Percentiles rank a stretch among this genome's conserved stretches.
phyloP scores from a whole-genome alignment of 176 grass and related monocot genomes.

The Oryza nivara region DNA sequence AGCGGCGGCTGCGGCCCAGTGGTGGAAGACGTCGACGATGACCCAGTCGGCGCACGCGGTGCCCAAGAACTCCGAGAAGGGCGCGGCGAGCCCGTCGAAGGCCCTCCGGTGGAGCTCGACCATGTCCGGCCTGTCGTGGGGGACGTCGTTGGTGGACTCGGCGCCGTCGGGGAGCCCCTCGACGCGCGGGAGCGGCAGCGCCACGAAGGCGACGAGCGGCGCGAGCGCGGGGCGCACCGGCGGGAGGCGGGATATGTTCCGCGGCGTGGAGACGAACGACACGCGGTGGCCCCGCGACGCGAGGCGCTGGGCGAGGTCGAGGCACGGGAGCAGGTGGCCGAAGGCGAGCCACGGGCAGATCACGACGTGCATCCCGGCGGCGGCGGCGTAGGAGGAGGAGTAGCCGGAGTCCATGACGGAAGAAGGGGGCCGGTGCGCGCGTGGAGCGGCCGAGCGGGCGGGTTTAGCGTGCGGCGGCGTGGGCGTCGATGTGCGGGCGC shows the following conservation, averaged over 20 bases:
- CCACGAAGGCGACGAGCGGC: slow-evolving; percentile 30
- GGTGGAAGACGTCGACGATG: slow-evolving; percentile 31
- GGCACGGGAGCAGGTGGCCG: slow-evolving; percentile 43
- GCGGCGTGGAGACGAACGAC: slow-evolving; percentile 47
- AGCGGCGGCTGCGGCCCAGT: slow-evolving; percentile 43
- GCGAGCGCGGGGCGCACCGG: background rate
- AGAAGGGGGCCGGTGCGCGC: too few relatives aligned
- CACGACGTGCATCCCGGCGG: slow-evolving; percentile 13
- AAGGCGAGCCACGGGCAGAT: slow-evolving; percentile 44
- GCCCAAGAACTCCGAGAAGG: slow-evolving; percentile 15
- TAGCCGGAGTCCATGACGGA: background rate
- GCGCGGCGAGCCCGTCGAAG: slow-evolving; percentile 42
- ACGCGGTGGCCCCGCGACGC: slow-evolving; percentile 39
- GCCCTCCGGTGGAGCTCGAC: slow-evolving; percentile 39
- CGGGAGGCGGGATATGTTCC: slow-evolving; percentile 41
- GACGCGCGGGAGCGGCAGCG: slow-evolving; percentile 38
- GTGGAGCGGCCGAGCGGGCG: too few relatives aligned
- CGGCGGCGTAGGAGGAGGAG: background rate
- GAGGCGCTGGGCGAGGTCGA: slow-evolving; percentile 38
- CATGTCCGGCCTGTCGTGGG: background rate
- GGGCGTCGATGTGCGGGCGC: too few relatives aligned
- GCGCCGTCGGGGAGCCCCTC: slow-evolving; percentile 25
- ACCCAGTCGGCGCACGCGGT: slow-evolving; percentile 40
- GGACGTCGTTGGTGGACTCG: slow-evolving; percentile 54
- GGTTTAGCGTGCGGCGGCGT: too few relatives aligned